Conservation (phyloP, 129 eudicot species). For the Pittosporum tobira region DNA sequence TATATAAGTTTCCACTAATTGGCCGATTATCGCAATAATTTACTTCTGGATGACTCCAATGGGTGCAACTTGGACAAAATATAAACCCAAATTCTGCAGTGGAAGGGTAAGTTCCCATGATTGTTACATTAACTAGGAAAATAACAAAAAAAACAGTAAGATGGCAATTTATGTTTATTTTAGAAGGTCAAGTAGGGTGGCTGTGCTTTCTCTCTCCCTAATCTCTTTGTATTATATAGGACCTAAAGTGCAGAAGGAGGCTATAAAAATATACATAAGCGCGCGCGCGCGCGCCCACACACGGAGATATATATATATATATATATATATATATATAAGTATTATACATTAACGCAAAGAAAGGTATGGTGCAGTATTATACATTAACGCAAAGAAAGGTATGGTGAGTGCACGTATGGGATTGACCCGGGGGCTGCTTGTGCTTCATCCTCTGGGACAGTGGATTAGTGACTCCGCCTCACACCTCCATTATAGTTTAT, state of each 20-base stretch:
- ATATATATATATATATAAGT: too few relatives aligned
- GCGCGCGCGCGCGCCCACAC: too few relatives aligned
- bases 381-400: neutral
- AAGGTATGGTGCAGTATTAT: neutral
- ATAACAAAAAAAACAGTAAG: neutral
- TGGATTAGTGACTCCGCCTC: neutral
- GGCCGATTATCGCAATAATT: neutral
- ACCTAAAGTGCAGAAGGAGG: neutral
- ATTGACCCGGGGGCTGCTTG: neutral
- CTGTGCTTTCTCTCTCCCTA: neutral
- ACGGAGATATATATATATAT: neutral
- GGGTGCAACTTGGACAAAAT: neutral
- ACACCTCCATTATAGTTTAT: neutral
- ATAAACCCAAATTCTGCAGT: neutral
- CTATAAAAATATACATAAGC: neutral
- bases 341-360: neutral
- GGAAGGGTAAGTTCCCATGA: neutral
- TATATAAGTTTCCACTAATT: neutral
- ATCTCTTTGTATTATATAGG: neutral
- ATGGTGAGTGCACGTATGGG: conserved; percentile 1
- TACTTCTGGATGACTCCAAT: neutral
- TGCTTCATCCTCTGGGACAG: neutral
- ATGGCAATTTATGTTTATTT: too few relatives aligned
- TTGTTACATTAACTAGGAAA: neutral
- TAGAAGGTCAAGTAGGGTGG: too few relatives aligned